Evolutionary conservation across 2,329 filamentous ascomycete species (phyloP), one percentile per base, ranked within the genome.

Genomic region (Mycosphaerella sp.): DNA sequence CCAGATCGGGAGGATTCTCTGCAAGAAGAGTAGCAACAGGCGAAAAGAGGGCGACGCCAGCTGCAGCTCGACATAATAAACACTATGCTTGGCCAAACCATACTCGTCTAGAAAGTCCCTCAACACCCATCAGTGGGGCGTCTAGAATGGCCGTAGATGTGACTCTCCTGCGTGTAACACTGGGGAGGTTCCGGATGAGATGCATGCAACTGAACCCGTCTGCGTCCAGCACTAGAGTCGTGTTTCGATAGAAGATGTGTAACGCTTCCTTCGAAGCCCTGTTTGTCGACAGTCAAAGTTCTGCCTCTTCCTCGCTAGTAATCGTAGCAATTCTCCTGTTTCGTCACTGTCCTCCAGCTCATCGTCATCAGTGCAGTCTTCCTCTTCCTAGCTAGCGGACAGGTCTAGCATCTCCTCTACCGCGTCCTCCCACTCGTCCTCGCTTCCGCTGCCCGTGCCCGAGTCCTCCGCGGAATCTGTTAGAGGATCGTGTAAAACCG

Each of bases 11-110:
- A 1, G 47, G 32, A 2, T 47, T 14, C 1, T 43, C 41, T 2
- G 43, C 49, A 7, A 52, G 49, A 10, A 47, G 35, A 7, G 43
- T 37, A n/a, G 27, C 43, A 30, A 52, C 47, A 14, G 49, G 44
- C 6, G 49, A 42, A 32, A 37, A 30, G 3, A 46, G 32, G 1
- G 43, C 37, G 21, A 52, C 37, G 12, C 49, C 42, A 16, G 14
- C 32, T 6, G 8, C 40, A 14, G 34, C 39, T 2, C 25, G 25
- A 21, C 47, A 52, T 13, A 47, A 16, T 6, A 43, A 28, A n/a
- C 28, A 28, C 13, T 46, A 28, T 6, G 43, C n/a, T 13, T 4
- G n/a, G 1, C 49, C 49, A 14, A 36, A 52, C 49, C 49, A 52
- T 10, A 37, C 18, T 32, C 32, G 28, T 12, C 16, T 35, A 8